Conservation (phyloP, 2,329 filamentous ascomycete genomes). For the Bertia moriformis region DNA sequence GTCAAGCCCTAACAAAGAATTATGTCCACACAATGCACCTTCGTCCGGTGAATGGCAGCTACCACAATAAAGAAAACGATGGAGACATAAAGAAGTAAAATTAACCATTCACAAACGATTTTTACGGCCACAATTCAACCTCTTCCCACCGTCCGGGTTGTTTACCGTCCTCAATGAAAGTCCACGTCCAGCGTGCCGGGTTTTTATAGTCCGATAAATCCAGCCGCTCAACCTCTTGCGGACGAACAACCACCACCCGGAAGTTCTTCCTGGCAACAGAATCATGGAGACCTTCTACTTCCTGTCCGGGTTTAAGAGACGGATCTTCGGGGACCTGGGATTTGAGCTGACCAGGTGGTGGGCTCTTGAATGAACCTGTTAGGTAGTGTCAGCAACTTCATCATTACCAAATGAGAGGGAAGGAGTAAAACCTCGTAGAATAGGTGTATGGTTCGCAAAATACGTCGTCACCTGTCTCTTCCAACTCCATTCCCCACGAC, state of each 20-base stretch:
- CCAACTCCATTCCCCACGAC: background rate
- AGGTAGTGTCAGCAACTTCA: too few species aligned
- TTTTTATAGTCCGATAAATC: background rate
- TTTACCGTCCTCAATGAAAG: background rate
- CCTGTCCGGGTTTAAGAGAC: slow-evolving; percentile 21
- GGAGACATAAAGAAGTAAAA: too few species aligned
- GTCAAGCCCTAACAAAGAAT: too few species aligned
- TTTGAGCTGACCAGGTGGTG: background rate
- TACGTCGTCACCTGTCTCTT: background rate
- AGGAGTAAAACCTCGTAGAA: background rate
- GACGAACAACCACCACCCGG: slow-evolving; percentile 52
- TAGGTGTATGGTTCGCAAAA: slow-evolving; percentile 1
- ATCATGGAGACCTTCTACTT: slow-evolving; percentile 41
- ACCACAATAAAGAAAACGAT: too few species aligned
- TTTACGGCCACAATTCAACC: background rate
- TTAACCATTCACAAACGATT: too few species aligned
- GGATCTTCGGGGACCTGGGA: background rate
- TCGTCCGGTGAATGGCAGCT: too few species aligned
- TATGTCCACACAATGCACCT: too few species aligned
- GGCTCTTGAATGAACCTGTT: slow-evolving; percentile 1
- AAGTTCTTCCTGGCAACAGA: slow-evolving; percentile 47
- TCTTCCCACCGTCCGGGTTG: background rate
- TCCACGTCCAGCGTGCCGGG: background rate
- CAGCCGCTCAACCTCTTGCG: slow-evolving; percentile 45
- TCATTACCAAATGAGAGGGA: background rate